Conservation (phyloP, 345 rosid genomes). For the Ceriops tagal region DNA sequence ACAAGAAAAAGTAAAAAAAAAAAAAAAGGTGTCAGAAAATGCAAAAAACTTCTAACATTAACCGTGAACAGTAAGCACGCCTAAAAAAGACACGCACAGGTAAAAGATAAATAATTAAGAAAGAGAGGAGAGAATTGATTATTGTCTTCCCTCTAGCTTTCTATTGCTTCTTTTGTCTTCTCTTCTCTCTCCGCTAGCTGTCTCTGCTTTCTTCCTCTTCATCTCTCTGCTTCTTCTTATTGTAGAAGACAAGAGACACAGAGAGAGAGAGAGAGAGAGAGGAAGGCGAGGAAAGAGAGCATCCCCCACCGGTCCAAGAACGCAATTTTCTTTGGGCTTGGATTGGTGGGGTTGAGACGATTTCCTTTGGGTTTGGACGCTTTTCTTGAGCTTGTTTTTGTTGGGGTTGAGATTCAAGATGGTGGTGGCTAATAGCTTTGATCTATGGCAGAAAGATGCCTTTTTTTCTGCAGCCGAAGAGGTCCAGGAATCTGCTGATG, state of each 20-base stretch:
- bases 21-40: background rate
- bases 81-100: background rate
- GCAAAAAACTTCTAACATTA: too few relatives aligned
- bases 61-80: background rate
- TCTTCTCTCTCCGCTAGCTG: background rate
- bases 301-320: background rate
- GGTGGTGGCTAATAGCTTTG: slow-evolving; percentile 83
- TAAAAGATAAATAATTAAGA: background rate
- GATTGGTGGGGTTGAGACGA: background rate
- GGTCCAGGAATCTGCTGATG: slow-evolving; percentile 85
- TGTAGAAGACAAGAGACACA: slow-evolving; percentile 20
- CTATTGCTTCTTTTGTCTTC: background rate
- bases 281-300: background rate
- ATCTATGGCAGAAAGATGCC: slow-evolving; percentile 78
- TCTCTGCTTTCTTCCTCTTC: slow-evolving; percentile 31
- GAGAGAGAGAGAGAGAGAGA: background rate
- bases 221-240: slow-evolving; percentile 35
- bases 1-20: background rate
- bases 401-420: slow-evolving; percentile 36
- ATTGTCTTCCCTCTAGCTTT: background rate
- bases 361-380: slow-evolving; percentile 11
- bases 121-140: slow-evolving; percentile 12
- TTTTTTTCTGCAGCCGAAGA: slow-evolving; percentile 95
- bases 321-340: background rate
- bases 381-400: background rate